Base-by-base conservation (phyloP, 1,139 yeast genomes). In the Insectozyma bohioensis region DNA sequence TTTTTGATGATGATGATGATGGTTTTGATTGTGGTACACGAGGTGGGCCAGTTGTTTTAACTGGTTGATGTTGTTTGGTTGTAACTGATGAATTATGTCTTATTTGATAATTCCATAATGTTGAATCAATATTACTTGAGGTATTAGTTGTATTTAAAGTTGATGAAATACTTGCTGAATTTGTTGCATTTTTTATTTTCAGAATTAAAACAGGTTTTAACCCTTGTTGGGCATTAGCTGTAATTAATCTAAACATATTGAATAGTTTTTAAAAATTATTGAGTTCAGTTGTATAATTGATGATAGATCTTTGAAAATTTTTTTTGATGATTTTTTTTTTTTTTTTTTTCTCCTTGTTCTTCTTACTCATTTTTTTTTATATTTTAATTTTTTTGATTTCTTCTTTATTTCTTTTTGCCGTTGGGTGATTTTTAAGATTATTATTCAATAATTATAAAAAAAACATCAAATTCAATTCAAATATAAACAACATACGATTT, bases 211-310 rank as follows among this genome's bases (percentile, higher is more conserved):
- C 64, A 8, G 74, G 72, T 38, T 69, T 57, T 26, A 68, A 49
- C 32, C 63, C 57, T 41, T 54, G 63, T 36, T 54, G 63, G 16
- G 71, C 59, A 42, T 63, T 64, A 10, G 61, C 48, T 11, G 66
- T 52, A 19, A 67, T 58, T 39, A 67, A 56, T 46, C 74, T 59
- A 42, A 68, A 67, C 73, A 68, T 67, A 13, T 4, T 28, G 12
- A 26, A 17, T 24, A 6, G 12, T 5, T 6, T 14, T 6, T 9
- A 24, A 12, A 22, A n/a, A n/a, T n/a, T n/a, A n/a, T n/a, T n/a
- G n/a, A n/a, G n/a, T n/a, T n/a, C n/a, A n/a, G n/a, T n/a, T n/a
- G n/a, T n/a, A n/a, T n/a, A n/a, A n/a, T n/a, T n/a, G 13, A n/a
- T 22, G 15, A 6, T 9, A 12, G 5, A 22, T n/a, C n/a, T n/a